These are phyloP conservation scores for Yamadazyma oceani DNA, from an alignment of 1,139 yeast genomes.

Conservation along the genomic window DNA sequence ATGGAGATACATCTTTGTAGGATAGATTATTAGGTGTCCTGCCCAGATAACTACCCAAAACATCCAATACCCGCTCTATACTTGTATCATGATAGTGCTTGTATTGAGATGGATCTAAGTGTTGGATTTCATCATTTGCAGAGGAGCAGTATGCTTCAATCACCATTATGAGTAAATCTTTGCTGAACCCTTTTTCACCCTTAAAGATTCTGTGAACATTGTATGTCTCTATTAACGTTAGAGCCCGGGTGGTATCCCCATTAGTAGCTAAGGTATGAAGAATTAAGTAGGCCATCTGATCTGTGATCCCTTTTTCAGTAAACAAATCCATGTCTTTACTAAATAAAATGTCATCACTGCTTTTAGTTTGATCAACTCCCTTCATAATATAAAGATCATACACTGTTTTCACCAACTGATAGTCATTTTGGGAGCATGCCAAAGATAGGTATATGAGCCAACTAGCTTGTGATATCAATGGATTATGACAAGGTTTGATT, in stretches of 20 bases:
- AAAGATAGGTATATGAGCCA: conserved; percentile 27
- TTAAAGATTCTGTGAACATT: conserved; percentile 30
- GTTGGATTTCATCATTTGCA: conserved; percentile 4
- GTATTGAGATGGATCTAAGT: conserved; percentile 2
- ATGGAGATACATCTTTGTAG: conserved; percentile 30
- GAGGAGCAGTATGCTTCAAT: conserved; percentile 38
- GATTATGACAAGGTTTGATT: conserved; percentile 2
- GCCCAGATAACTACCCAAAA: conserved; percentile 27
- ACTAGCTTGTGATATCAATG: conserved; percentile 9
- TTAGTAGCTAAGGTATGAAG: conserved; percentile 33
- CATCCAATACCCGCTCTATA: conserved; percentile 32
- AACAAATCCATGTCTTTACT: conserved; percentile 10
- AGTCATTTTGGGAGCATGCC: conserved; percentile 26
- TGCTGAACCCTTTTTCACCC: conserved; percentile 36
- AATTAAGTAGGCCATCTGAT: conserved; percentile 18
- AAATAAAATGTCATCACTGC: conserved; percentile 24
- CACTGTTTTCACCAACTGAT: conserved; percentile 27
- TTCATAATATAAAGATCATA: conserved; percentile 34
- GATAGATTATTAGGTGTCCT: conserved; percentile 6
- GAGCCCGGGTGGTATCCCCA: conserved; percentile 41
- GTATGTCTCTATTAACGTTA: conserved; percentile 38
- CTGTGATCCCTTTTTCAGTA: conserved; percentile 8
- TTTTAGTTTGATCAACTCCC: conserved; percentile 23
- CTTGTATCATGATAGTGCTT: conserved; percentile 22
- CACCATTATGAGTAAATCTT: conserved; percentile 33